Conservation (phyloP, 768 basidiomycete species). For the Gymnopilus dilepis region DNA sequence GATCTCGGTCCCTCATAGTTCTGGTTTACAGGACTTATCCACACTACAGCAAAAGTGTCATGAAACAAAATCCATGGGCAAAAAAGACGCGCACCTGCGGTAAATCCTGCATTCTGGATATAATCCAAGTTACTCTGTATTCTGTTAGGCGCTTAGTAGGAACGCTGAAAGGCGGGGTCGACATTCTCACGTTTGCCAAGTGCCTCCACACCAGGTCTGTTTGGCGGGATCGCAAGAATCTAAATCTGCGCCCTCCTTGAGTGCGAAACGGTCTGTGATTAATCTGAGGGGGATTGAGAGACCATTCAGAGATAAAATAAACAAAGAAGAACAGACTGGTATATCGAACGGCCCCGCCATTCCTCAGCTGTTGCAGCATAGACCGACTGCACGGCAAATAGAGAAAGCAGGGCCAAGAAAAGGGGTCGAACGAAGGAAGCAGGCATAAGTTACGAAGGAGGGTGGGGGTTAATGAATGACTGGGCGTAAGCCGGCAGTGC, state of each 20-base stretch:
- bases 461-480: slow-evolving; percentile 24
- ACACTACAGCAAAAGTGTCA: slow-evolving; percentile 48
- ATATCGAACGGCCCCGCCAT: slow-evolving; percentile 80
- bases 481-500: slow-evolving; percentile 6
- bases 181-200: slow-evolving; percentile 63
- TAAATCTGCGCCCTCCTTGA: slow-evolving; percentile 56
- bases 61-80: not conserved
- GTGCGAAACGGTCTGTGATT: slow-evolving; percentile 79
- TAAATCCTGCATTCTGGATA: slow-evolving; percentile 82
- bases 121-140: slow-evolving; percentile 84
- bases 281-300: slow-evolving; percentile 43
- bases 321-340: slow-evolving; percentile 57
- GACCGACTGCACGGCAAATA: slow-evolving; percentile 32
- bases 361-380: slow-evolving; percentile 70
- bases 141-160: slow-evolving; percentile 30
- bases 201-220: slow-evolving; percentile 86
- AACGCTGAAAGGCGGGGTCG: slow-evolving; percentile 21
- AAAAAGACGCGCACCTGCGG: slow-evolving; percentile 55
- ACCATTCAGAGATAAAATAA: not conserved
- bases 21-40: slow-evolving; percentile 84
- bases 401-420: slow-evolving; percentile 24
- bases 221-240: slow-evolving; percentile 59
- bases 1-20: slow-evolving; percentile 76
- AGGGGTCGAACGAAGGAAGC: slow-evolving; percentile 23
- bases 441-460: slow-evolving; percentile 27